phyloP scores from a whole-genome alignment of 768 basidiomycete species.

The Cystofilobasidium ferigula region DNA sequence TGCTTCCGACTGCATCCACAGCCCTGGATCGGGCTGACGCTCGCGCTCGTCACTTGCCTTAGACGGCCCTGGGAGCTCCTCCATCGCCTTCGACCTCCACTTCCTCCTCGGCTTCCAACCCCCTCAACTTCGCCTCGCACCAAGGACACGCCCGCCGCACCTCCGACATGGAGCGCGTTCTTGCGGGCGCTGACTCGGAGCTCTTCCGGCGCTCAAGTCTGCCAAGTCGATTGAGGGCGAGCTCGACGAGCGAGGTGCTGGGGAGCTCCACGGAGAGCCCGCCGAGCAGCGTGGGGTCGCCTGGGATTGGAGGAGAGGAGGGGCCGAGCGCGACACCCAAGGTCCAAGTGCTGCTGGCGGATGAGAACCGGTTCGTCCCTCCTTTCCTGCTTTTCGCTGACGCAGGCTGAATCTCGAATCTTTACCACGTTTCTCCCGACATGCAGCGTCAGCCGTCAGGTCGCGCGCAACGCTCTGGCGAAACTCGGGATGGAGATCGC shows the following conservation, averaged over 20 bases:
- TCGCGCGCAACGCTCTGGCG: constrained; percentile 85
- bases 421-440: neutral
- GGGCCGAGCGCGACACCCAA: constrained; percentile 37
- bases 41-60: constrained; percentile 9
- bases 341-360: constrained; percentile 88
- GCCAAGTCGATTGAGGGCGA: constrained; percentile 18
- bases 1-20: neutral
- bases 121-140: neutral
- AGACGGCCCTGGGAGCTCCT: constrained; percentile 9
- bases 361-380: constrained; percentile 63
- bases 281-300: constrained; percentile 1
- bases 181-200: constrained; percentile 42
- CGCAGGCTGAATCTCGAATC: neutral
- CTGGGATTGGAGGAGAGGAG: too few relatives aligned
- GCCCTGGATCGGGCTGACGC: constrained; percentile 2
- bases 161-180: constrained; percentile 50
- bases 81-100: constrained; percentile 26
- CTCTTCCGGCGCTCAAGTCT: constrained; percentile 18
- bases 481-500: constrained; percentile 91
- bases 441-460: constrained; percentile 81
- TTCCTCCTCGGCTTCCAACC: constrained; percentile 13
- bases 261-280: constrained; percentile 10
- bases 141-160: constrained; percentile 80
- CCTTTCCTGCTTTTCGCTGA: neutral
- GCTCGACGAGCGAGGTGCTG: constrained; percentile 5